A percentile compares a stretch with the other conserved stretches of the same genome.
Conservation (phyloP, 495 filamentous ascomycete genomes). For the Durotheca rogersii region DNA sequence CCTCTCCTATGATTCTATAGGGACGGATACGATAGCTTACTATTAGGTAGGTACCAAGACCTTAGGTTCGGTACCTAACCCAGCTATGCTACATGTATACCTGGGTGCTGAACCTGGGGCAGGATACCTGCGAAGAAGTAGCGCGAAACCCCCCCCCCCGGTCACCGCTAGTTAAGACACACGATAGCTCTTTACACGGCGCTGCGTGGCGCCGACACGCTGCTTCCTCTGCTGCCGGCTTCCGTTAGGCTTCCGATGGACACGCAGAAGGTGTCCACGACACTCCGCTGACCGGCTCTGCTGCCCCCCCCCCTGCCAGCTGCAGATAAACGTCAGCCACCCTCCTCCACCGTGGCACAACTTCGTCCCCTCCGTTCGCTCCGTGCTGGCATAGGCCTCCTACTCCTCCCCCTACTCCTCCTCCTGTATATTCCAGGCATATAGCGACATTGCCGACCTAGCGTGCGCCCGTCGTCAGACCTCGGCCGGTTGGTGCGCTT, state of each 20-base stretch:
- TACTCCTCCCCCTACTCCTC: constrained; percentile 1
- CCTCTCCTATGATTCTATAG: constrained; percentile 20
- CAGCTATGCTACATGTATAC: constrained; percentile 3
- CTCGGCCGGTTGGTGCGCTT: too few relatives aligned
- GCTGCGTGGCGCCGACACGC: too few relatives aligned
- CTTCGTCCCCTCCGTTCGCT: too few relatives aligned
- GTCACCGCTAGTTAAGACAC: constrained; percentile 28
- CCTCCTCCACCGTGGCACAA: constrained; percentile 15
- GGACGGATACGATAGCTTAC: constrained; percentile 1
- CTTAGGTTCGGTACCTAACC: constrained; percentile 3
- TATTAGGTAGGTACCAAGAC: neutral
- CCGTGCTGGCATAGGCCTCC: neutral
- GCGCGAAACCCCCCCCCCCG: too few relatives aligned
- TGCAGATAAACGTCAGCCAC: constrained; percentile 23
- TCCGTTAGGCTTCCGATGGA: constrained; percentile 20
- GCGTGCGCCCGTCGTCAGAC: neutral
- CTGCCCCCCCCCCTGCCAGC: constrained; percentile 2
- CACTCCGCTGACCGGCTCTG: constrained; percentile 29
- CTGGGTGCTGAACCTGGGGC: neutral
- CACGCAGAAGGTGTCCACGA: constrained; percentile 7
- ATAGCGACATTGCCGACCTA: too few relatives aligned
- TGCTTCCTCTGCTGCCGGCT: constrained; percentile 11
- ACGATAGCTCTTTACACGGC: constrained; percentile 8
- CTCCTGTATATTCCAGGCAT: constrained; percentile 1
- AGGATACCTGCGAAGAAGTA: constrained; percentile 7